Conservation (phyloP, 2,329 filamentous ascomycete genomes). For the Penicillium capsulatum region DNA sequence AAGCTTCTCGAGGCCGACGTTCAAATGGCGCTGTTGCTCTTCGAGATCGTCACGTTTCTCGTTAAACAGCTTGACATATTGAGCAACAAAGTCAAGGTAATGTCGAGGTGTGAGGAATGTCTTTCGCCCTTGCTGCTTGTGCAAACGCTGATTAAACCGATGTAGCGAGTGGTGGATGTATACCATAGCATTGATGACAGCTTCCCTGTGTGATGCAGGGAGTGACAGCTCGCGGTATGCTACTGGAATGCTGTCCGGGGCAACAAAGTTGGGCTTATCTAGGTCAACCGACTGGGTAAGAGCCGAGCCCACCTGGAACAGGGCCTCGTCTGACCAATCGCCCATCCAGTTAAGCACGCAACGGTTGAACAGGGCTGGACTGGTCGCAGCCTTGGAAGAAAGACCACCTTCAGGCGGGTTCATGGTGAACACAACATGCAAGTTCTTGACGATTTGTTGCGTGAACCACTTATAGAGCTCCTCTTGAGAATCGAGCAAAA, state of each 20-base stretch:
- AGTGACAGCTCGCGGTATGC: slow-evolving; percentile 81
- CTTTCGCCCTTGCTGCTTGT: slow-evolving; percentile 85
- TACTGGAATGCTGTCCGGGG: slow-evolving; percentile 87
- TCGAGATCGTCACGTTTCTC: slow-evolving; percentile 98
- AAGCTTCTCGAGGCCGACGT: slow-evolving; percentile 95
- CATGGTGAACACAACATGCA: slow-evolving; percentile 99
- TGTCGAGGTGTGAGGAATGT: slow-evolving; percentile 95
- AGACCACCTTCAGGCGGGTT: slow-evolving; percentile 95
- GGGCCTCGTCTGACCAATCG: slow-evolving; percentile 97
- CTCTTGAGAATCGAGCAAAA: slow-evolving; percentile 94
- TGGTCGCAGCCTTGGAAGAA: slow-evolving; percentile 93
- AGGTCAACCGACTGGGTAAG: slow-evolving; percentile 95
- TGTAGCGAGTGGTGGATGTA: slow-evolving; percentile 96
- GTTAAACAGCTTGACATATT: slow-evolving; percentile 95
- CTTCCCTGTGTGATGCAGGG: slow-evolving; percentile 84
- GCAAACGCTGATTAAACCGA: slow-evolving; percentile 78
- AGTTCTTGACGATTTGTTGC: slow-evolving; percentile 96
- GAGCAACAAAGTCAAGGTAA: slow-evolving; percentile 95
- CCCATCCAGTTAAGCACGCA: slow-evolving; percentile 99
- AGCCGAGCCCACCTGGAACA: slow-evolving; percentile 96
- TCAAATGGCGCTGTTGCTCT: slow-evolving; percentile 96
- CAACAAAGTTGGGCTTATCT: slow-evolving; percentile 77
- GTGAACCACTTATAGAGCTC: slow-evolving; percentile 99
- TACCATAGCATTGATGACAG: slow-evolving; percentile 97
- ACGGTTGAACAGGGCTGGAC: slow-evolving; percentile 97